Evolutionary conservation across 306 rosid species (phyloP).

Genomic region (Astragalus glycyphyllos): DNA sequence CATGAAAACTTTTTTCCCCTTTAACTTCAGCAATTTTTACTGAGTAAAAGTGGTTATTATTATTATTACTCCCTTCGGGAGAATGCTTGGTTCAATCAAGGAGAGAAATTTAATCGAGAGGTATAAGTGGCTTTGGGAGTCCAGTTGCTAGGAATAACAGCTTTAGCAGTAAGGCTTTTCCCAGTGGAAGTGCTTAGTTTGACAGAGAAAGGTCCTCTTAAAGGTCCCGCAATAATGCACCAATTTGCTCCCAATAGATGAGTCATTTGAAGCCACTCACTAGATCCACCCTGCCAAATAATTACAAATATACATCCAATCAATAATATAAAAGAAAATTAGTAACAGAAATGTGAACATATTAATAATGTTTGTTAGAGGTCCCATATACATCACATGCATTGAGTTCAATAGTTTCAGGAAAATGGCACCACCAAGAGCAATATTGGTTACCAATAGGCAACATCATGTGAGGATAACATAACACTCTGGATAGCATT

Average conservation of each 20-base stretch:
- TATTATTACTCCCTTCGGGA: conserved; percentile 19
- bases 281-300: conserved; percentile 69
- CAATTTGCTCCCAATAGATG: conserved; percentile 96
- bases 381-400: conserved; percentile 60
- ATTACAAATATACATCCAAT: conserved; percentile 8
- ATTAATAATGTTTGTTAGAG: conserved; percentile 6
- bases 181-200: conserved; percentile 72
- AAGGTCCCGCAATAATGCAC: conserved; percentile 69
- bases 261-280: conserved; percentile 75
- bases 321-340: conserved; percentile 1
- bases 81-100: conserved; percentile 24
- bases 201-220: conserved; percentile 87
- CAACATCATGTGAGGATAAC: conserved; percentile 39
- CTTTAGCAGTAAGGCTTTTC: conserved; percentile 66
- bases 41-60: conserved; percentile 6
- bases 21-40: conserved; percentile 34
- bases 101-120: conserved; percentile 70
- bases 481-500: conserved; percentile 34
- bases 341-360: not conserved
- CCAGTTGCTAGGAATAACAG: conserved; percentile 82
- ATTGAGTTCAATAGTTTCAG: conserved; percentile 40
- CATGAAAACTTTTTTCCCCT: conserved; percentile 46
- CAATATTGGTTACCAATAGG: conserved; percentile 31
- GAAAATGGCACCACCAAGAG: conserved; percentile 36
- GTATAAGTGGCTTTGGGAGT: conserved; percentile 80